phyloP scores from a whole-genome alignment of 352 stramenopile species.

The Phytophthora multivora region DNA sequence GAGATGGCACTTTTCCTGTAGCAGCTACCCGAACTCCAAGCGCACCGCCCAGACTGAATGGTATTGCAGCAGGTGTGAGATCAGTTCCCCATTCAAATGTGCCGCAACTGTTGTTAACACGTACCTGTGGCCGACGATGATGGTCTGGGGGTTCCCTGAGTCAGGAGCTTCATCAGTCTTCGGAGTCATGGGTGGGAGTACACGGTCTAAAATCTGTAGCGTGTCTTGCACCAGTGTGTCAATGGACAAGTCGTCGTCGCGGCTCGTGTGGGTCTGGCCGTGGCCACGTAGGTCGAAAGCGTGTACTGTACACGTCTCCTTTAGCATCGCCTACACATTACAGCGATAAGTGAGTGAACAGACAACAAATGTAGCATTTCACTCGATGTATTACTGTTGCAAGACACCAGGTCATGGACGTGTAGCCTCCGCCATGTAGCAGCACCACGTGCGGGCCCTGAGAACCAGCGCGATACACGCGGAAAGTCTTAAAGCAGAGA shows the following conservation, averaged over 20 bases:
- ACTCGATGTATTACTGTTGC: slow-evolving; percentile 46
- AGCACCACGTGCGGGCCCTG: slow-evolving; percentile 77
- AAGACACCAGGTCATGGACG: slow-evolving; percentile 87
- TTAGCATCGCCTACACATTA: slow-evolving; percentile 62
- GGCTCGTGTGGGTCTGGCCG: slow-evolving; percentile 58
- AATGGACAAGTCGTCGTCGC: slow-evolving; percentile 80
- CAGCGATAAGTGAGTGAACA: too few species aligned
- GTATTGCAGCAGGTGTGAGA: background rate
- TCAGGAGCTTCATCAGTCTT: slow-evolving; percentile 18
- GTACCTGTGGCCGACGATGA: slow-evolving; percentile 85
- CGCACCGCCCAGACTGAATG: slow-evolving; percentile 75
- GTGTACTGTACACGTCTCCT: slow-evolving; percentile 77
- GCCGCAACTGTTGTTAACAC: background rate
- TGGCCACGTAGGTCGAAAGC: slow-evolving; percentile 87
- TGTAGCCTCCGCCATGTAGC: slow-evolving; percentile 86
- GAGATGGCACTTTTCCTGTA: slow-evolving; percentile 54
- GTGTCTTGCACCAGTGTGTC: slow-evolving; percentile 75
- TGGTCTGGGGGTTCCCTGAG: slow-evolving; percentile 52
- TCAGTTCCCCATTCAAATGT: background rate
- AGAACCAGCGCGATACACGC: slow-evolving; percentile 74
- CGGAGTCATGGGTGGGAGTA: slow-evolving; percentile 42
- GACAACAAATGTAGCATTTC: background rate
- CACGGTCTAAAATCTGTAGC: slow-evolving; percentile 54
- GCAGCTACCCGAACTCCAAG: slow-evolving; percentile 79
- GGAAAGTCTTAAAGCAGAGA: slow-evolving; percentile 61